phyloP scores from a whole-genome alignment of 2,329 filamentous ascomycete species.

The Cordyceps farinosa region DNA sequence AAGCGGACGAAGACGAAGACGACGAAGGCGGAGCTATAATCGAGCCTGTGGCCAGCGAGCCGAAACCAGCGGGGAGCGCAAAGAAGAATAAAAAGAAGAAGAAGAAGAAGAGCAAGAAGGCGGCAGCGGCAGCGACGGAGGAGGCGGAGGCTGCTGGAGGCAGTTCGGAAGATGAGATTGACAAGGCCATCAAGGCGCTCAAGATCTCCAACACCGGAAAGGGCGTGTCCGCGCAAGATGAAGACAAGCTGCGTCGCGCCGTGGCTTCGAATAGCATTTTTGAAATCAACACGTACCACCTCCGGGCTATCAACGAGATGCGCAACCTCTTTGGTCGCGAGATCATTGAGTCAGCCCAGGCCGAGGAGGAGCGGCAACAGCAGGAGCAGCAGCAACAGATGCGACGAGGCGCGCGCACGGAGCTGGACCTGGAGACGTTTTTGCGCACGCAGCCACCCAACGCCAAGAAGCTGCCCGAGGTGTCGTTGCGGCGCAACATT shows the following conservation, averaged over 20 bases:
- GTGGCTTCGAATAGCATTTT: slow-evolving; percentile 40
- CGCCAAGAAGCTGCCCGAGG: slow-evolving; percentile 60
- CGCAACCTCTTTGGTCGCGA: slow-evolving; percentile 55
- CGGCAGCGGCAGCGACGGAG: slow-evolving; percentile 25
- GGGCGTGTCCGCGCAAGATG: background rate
- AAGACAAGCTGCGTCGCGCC: slow-evolving; percentile 20
- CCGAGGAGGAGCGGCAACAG: slow-evolving; percentile 45
- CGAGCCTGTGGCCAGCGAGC: slow-evolving; percentile 33
- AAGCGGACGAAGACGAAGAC: slow-evolving; percentile 32
- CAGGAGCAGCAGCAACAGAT: slow-evolving; percentile 29
- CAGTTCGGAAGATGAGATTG: slow-evolving; percentile 50
- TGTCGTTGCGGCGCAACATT: slow-evolving; percentile 71
- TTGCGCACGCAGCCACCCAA: slow-evolving; percentile 51
- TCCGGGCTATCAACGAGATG: slow-evolving; percentile 93
- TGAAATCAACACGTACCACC: slow-evolving; percentile 59
- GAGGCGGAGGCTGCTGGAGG: slow-evolving; percentile 17
- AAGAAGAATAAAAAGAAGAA: slow-evolving; percentile 38
- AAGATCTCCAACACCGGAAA: slow-evolving; percentile 31
- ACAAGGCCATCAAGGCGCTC: slow-evolving; percentile 50
- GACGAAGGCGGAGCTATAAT: slow-evolving; percentile 18
- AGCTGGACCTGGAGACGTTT: slow-evolving; percentile 56
- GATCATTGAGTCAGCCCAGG: slow-evolving; percentile 52
- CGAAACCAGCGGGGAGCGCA: slow-evolving; percentile 15
- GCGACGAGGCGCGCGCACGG: slow-evolving; percentile 32
- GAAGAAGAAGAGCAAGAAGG: slow-evolving; percentile 36